These are phyloP conservation scores for Clarireedia monteithiana DNA, from an alignment of 2,329 filamentous ascomycete species.

Conservation along the genomic window DNA sequence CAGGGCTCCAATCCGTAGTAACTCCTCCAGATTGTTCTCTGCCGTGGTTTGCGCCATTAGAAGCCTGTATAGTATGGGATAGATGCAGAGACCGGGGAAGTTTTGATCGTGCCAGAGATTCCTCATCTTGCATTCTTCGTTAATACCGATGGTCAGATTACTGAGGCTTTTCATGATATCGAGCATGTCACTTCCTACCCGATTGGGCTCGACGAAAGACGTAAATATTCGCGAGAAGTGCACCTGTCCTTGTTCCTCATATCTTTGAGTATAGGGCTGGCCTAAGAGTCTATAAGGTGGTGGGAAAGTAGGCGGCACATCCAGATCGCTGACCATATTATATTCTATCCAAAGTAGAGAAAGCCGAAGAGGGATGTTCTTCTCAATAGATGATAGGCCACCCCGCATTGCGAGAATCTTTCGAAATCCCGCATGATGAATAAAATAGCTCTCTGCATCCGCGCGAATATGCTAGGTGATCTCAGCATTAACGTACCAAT, in stretches of 20 bases:
- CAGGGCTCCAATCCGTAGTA: background rate
- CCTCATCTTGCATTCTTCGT: background rate
- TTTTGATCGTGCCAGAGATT: background rate
- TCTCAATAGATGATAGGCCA: background rate
- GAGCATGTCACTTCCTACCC: background rate
- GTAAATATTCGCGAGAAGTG: background rate
- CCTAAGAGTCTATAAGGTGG: background rate
- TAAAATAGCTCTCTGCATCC: background rate
- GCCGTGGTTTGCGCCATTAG: background rate
- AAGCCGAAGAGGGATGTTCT: background rate
- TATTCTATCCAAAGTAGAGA: slow-evolving; percentile 3
- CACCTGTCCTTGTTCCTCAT: background rate
- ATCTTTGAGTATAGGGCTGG: background rate
- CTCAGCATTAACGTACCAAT: no score
- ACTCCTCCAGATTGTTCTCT: background rate
- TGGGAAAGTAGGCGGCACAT: background rate
- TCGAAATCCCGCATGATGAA: slow-evolving; percentile 1
- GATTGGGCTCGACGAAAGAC: background rate
- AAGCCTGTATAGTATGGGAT: background rate
- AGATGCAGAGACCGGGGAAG: slow-evolving; percentile 1
- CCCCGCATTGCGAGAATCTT: background rate
- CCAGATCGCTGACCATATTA: slow-evolving; percentile 1
- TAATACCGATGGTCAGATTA: background rate
- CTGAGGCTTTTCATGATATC: background rate
- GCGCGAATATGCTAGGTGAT: background rate